Evolutionary conservation across 345 rosid genomes (phyloP).

Genomic region (Sapria himalayana): DNA sequence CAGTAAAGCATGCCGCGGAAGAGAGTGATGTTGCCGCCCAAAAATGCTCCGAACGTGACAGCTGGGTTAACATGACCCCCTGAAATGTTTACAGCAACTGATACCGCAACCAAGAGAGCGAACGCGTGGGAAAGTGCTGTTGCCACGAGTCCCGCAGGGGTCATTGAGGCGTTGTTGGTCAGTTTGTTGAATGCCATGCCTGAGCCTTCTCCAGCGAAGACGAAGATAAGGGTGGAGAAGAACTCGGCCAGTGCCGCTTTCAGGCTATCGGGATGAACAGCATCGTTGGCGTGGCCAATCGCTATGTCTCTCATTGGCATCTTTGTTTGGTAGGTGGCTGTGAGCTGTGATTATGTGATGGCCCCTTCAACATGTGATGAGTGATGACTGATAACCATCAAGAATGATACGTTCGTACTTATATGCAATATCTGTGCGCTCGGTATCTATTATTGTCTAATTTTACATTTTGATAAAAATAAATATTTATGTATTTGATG

Average conservation of each 20-base stretch:
- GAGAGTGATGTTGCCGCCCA: constrained; percentile 75
- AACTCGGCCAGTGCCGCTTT: constrained; percentile 84
- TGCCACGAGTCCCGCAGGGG: constrained; percentile 64
- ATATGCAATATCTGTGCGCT: no score
- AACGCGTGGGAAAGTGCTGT: constrained; percentile 68
- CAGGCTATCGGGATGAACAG: constrained; percentile 44
- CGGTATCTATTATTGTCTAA: no score
- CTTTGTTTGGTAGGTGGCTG: constrained; percentile 6
- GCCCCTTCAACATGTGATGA: no score
- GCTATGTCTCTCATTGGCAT: constrained; percentile 89
- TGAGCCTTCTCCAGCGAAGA: constrained; percentile 81
- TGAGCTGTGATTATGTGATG: no score
- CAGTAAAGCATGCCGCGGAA: constrained; percentile 75
- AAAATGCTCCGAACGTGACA: constrained; percentile 69
- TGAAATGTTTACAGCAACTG: constrained; percentile 70
- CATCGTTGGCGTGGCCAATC: constrained; percentile 44
- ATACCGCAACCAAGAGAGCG: constrained; percentile 56
- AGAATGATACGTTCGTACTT: no score
- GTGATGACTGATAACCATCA: no score
- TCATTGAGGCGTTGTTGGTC: constrained; percentile 41
- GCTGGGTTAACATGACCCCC: constrained; percentile 94
- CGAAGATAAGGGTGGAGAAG: constrained; percentile 59
- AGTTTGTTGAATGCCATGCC: constrained; percentile 85
- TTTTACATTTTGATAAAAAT: no score
- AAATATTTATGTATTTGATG: no score